A percentile compares a stretch with the other conserved stretches of the same genome.
Conservation (phyloP, 805 yeast genomes). For the Nakazawaea pomicola region DNA sequence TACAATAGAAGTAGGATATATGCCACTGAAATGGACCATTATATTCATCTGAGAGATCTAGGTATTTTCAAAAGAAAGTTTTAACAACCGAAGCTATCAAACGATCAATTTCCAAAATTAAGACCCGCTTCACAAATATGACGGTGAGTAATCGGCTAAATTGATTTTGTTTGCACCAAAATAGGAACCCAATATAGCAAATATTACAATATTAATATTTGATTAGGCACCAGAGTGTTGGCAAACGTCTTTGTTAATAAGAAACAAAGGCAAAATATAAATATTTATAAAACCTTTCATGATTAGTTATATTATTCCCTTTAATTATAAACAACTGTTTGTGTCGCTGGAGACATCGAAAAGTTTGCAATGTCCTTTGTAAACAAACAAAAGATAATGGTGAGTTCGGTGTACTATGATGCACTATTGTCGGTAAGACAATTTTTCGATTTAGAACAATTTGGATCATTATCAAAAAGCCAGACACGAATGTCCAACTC, state of each 20-base stretch:
- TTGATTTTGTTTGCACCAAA: slow-evolving; percentile 83
- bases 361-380: slow-evolving; percentile 4
- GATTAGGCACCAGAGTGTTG: slow-evolving; percentile 88
- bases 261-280: neutral
- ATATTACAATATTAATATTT: slow-evolving; percentile 16
- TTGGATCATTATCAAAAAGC: neutral
- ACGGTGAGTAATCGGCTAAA: slow-evolving; percentile 70
- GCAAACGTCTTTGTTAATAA: slow-evolving; percentile 48
- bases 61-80: neutral
- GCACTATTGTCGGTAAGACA: slow-evolving; percentile 7
- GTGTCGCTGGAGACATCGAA: slow-evolving; percentile 15
- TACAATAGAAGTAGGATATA: slow-evolving; percentile 24
- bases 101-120: slow-evolving; percentile 13
- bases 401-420: slow-evolving; percentile 14
- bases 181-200: slow-evolving; percentile 73
- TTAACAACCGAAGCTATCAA: slow-evolving; percentile 13
- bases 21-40: slow-evolving; percentile 69
- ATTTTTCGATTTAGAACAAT: slow-evolving; percentile 3
- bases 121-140: slow-evolving; percentile 24
- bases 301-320: neutral
- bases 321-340: slow-evolving; percentile 5
- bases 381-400: no score
- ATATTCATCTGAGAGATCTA: slow-evolving; percentile 31
- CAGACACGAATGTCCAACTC: neutral
- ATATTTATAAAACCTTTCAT: neutral